Evolutionary conservation across 305 asterid species (phyloP), one percentile per base, ranked within the genome.

Genomic region (Ilex paraguariensis): DNA sequence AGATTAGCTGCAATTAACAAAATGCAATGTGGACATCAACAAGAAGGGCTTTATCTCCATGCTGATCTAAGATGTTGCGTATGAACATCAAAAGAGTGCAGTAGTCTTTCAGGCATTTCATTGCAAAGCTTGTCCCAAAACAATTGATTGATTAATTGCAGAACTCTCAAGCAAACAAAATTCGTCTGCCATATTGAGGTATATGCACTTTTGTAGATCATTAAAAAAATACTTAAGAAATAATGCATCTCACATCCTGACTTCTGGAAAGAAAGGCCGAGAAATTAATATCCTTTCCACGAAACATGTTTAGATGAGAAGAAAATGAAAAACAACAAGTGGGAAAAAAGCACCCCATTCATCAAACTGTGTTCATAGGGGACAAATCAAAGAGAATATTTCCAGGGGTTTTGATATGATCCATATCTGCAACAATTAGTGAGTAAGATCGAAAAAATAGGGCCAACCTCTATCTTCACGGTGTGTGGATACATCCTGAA

Each of bases 391-490:
- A 3, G 13, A 49, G 13, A 7, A 49, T 49, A 49, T 49, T 49
- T 49, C 15, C 4, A 49, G 11, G 4, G 13, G 16, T 49, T 49
- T n/a, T n/a, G 13, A 49, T 5, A 49, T 5, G 16, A 12, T 11
- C 11, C 7, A 49, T 49, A n/a, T 11, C 16, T 49, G 16, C 53
- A 12, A 12, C 53, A 12, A 49, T 49, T 49, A 49, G 16, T 49
- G 53, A 0, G 4, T 7, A 3, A 49, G 16, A 5, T 36, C 1
- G 16, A 49, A 12, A 28, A 50, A 12, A 55, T 49, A 54, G 11
- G 70, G 55, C 79, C 56, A 33, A 83, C 94, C 86, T 84, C 75
- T 85, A 60, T 79, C 89, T 73, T 79, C 80, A 70, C 81, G 69
- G 66, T 61, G 84, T 39, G 49, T 50, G 66, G 70, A 79, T 56